Conservation (phyloP, 129 eudicot species). For the carrot (Daucus carota) region DNA sequence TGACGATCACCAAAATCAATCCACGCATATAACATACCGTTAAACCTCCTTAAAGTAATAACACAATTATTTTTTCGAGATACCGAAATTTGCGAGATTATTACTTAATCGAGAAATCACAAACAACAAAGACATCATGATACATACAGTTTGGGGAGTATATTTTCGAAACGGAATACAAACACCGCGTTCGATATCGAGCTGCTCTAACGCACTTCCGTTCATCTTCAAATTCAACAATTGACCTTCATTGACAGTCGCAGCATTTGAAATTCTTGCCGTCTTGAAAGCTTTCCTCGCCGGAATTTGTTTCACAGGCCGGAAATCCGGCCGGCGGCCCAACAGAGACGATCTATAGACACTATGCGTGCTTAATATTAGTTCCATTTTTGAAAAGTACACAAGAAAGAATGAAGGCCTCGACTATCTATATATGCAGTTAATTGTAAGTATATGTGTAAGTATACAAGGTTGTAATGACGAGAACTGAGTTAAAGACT, state of each 20-base stretch:
- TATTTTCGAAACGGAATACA: slow-evolving; percentile 95
- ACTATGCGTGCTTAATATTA: not conserved
- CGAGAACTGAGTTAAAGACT: not conserved
- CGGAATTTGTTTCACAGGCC: not conserved
- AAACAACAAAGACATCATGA: not conserved
- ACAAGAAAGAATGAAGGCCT: not conserved
- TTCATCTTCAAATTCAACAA: slow-evolving; percentile 11
- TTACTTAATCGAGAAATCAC: too few species aligned
- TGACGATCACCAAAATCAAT: not conserved
- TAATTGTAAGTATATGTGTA: not conserved
- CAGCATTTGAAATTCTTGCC: slow-evolving; percentile 1
- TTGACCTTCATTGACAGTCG: not conserved
- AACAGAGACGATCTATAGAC: not conserved
- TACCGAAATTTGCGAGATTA: too few species aligned
- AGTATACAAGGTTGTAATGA: not conserved
- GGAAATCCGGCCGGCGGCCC: not conserved
- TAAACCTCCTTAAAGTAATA: too few species aligned
- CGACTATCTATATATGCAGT: not conserved
- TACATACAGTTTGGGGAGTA: slow-evolving; percentile 48
- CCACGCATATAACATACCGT: not conserved
- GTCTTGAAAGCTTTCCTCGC: not conserved
- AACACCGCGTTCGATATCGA: slow-evolving; percentile 97
- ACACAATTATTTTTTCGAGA: too few species aligned
- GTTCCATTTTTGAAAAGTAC: not conserved
- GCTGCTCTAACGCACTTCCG: slow-evolving; percentile 69